phyloP scores from a whole-genome alignment of 129 eudicot species.

The Centella asiatica region DNA sequence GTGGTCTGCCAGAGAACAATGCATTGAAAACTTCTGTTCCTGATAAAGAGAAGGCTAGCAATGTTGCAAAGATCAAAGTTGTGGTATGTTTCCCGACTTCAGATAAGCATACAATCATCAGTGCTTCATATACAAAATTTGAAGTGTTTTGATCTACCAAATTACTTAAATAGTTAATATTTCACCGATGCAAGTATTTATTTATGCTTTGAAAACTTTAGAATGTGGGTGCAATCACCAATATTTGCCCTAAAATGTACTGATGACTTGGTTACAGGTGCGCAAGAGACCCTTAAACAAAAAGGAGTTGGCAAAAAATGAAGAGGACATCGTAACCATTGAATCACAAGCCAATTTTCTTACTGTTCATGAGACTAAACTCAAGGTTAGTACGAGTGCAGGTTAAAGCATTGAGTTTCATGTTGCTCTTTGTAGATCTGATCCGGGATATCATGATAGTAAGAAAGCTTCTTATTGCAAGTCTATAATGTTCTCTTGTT shows the following conservation, averaged over 20 bases:
- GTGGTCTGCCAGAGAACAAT: slow-evolving; percentile 64
- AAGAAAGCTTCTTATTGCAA: not conserved
- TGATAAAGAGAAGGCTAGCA: slow-evolving; percentile 74
- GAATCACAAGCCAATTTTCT: slow-evolving; percentile 53
- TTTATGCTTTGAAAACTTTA: not conserved
- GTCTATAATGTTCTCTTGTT: not conserved
- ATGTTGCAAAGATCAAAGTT: slow-evolving; percentile 96
- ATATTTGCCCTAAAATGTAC: slow-evolving; percentile 4
- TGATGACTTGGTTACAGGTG: slow-evolving; percentile 50
- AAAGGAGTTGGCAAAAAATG: slow-evolving; percentile 84
- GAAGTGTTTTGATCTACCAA: too few species aligned
- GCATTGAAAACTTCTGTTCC: slow-evolving; percentile 52
- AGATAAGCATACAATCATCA: too few species aligned
- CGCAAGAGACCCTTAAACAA: slow-evolving; percentile 95
- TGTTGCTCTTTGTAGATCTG: not conserved
- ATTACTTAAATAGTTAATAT: too few species aligned
- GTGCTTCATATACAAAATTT: too few species aligned
- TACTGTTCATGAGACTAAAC: slow-evolving; percentile 88
- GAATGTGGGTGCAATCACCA: not conserved
- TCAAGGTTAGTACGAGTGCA: slow-evolving; percentile 53
- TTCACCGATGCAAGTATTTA: too few species aligned
- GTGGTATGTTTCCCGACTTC: slow-evolving; percentile 54
- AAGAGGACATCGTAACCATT: slow-evolving; percentile 78
- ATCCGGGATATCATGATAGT: not conserved
- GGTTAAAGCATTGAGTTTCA: not conserved